Evolutionary conservation across 805 yeast species (phyloP).

Genomic region (Cyberlindnera nakhonratchasimensis): DNA sequence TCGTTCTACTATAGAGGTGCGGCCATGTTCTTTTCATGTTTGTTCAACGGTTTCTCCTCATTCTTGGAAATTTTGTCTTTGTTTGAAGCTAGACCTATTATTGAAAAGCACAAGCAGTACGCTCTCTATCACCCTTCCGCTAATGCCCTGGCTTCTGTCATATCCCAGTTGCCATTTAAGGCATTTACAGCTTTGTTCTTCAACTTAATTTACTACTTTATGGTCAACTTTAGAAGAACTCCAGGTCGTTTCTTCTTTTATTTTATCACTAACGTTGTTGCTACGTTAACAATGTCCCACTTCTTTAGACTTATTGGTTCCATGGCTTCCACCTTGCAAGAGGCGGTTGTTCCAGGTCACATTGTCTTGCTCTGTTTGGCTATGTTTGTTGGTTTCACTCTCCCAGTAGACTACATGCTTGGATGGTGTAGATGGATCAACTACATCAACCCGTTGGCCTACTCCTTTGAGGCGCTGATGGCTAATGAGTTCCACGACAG

Average conservation of each 20-base stretch:
- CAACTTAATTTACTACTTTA: constrained; percentile 48
- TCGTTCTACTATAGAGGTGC: constrained; percentile 58
- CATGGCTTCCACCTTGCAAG: constrained; percentile 41
- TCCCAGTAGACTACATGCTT: constrained; percentile 53
- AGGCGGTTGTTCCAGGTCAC: constrained; percentile 59
- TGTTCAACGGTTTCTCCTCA: constrained; percentile 61
- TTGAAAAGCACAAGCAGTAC: constrained; percentile 55
- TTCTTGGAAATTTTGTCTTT: constrained; percentile 47
- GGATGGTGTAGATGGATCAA: constrained; percentile 69
- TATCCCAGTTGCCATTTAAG: constrained; percentile 57
- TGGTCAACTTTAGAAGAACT: constrained; percentile 48
- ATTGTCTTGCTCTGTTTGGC: constrained; percentile 45
- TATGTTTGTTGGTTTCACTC: constrained; percentile 54
- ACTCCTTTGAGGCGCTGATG: constrained; percentile 55
- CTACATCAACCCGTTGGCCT: constrained; percentile 55
- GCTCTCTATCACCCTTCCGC: constrained; percentile 61
- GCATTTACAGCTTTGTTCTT: constrained; percentile 41
- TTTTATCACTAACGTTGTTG: constrained; percentile 38
- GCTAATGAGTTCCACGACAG: constrained; percentile 52
- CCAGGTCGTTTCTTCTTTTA: constrained; percentile 58
- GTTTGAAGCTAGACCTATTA: constrained; percentile 43
- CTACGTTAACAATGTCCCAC: constrained; percentile 55
- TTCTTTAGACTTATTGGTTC: constrained; percentile 54
- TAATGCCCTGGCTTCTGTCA: constrained; percentile 57
- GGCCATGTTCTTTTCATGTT: constrained; percentile 61